Base-by-base conservation (phyloP, 129 eudicot genomes). In the Flaveria linearis region DNA sequence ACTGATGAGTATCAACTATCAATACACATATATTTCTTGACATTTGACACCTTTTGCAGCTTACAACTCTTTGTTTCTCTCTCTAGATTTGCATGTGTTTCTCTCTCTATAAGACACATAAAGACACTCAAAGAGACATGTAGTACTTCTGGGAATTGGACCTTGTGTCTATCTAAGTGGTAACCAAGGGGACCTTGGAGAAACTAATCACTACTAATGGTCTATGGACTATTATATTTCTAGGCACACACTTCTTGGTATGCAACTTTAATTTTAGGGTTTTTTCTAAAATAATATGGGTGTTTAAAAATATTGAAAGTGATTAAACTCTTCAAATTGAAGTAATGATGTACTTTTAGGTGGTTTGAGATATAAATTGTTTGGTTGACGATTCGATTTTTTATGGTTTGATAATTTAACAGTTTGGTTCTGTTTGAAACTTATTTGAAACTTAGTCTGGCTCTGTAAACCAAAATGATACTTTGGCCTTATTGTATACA, bases 111-210 rank as follows among this genome's bases (percentile, higher is more conserved):
- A 26, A 72, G 46, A 72, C 56, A 51, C 43, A 75, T 26, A 75
- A 68, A 81, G 62, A 74, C 75, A 73, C 74, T 41, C 62, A 80
- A 73, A 74, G 52, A 80, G 69, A 68, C 75, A 45, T 68, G 14
- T 42, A 74, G 14, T 42, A 74, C 46, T 75, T 67, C 76, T 56
- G 75, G 76, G 72, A 56, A 80, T 81, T 43, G 84, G 74, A 64
- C 78, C 62, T 79, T 62, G 39, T 71, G 77, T 79, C 76, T 60
- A 78, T 60, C 65, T 78, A 23, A 78, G 69, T 62, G 18, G 69
- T 62, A 28, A 47, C 43, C 61, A 57, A 22, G 70, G 76, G 82
- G 76, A 33, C 76, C 82, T 71, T 46, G 65, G 46, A 57, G 58
- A 72, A 41, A 72, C 58, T 41, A 74, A 72, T 56, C 73, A 52